Evolutionary conservation across 2,329 filamentous ascomycete genomes (phyloP), one percentile per base, ranked within the genome.

Genomic region (Pseudocercospora crystallina): DNA sequence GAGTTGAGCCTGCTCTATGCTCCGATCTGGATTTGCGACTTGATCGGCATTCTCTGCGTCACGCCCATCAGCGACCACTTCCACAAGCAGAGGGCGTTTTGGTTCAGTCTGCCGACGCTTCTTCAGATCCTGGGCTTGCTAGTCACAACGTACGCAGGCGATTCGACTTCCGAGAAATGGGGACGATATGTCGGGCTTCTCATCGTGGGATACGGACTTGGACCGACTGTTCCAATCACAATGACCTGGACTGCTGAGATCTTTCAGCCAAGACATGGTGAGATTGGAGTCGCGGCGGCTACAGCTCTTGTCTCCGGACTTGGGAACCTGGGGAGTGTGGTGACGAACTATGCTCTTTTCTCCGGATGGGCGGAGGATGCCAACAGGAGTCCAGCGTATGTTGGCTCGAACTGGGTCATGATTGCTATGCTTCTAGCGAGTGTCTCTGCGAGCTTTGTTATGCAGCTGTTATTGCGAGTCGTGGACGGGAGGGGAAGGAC

Each of bases 221-320:
- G 90, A 1, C 90, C 90, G 3, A 95, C 90, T 0, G 90, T 95
- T 1, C 90, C 90, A 9, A 92, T 92, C 64, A 92, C 88, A 69
- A 96, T 96, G 90, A 86, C 90, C 32, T 95, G 90, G 90, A 90
- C 88, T 30, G 89, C 84, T 56, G 88, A 95, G 71, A 86, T 95
- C 65, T 96, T 96, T 76, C 90, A 95, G 72, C 81, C 81, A 30
- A 86, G 90, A 10, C 90, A 96, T 65, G 89, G 90, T 40, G 90
- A 96, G 70, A 89, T 96, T 15, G 90, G 90, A 48, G 90, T 96
- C 5, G 90, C 90, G 3, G 87, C 90, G 11, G 90, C 90, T 0
- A 84, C 87, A 1, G 90, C 90, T 2, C 77, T 96, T 9, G 90
- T 96, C 1, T 94, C 89, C 0, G 90, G 90, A 1, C 77, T 95